Evolutionary conservation across 1,284 basidiomycete species (phyloP).

Genomic region (Cerioporus squamosus): DNA sequence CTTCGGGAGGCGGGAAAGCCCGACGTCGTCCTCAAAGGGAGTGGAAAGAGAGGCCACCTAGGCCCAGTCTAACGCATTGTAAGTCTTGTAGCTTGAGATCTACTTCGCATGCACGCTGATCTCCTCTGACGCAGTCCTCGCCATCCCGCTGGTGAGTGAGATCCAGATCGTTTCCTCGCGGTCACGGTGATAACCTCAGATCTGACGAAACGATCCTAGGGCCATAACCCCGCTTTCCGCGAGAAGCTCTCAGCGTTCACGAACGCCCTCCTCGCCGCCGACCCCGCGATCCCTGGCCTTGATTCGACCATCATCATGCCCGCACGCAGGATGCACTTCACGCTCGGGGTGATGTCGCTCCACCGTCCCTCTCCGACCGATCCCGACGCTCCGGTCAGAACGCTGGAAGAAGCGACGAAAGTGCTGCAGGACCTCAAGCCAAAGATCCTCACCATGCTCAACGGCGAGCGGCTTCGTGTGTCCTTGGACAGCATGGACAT

Average conservation of each 20-base stretch:
- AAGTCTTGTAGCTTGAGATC: constrained; percentile 4
- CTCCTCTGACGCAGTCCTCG: constrained; percentile 22
- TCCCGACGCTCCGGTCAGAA: constrained; percentile 23
- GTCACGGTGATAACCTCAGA: background rate
- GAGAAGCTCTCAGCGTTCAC: constrained; percentile 50
- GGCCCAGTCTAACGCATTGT: constrained; percentile 34
- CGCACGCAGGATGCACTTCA: constrained; percentile 67
- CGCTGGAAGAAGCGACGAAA: constrained; percentile 48
- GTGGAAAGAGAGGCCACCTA: background rate
- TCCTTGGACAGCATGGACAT: constrained; percentile 54
- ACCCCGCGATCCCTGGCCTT: constrained; percentile 54
- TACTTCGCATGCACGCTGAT: background rate
- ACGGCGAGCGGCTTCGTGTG: constrained; percentile 39
- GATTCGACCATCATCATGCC: constrained; percentile 62
- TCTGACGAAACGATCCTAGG: constrained; percentile 39
- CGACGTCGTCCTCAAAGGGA: too few relatives aligned
- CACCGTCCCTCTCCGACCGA: constrained; percentile 2
- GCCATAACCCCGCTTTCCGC: constrained; percentile 53
- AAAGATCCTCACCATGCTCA: constrained; percentile 39
- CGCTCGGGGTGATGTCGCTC: constrained; percentile 72
- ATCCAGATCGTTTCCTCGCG: background rate
- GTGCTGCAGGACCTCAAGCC: constrained; percentile 54
- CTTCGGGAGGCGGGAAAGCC: too few relatives aligned
- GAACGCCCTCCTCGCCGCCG: constrained; percentile 39
- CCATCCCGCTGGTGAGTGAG: constrained; percentile 24